Evolutionary conservation across 2,329 filamentous ascomycete species (phyloP).

Genomic region (Fusarium napiforme): DNA sequence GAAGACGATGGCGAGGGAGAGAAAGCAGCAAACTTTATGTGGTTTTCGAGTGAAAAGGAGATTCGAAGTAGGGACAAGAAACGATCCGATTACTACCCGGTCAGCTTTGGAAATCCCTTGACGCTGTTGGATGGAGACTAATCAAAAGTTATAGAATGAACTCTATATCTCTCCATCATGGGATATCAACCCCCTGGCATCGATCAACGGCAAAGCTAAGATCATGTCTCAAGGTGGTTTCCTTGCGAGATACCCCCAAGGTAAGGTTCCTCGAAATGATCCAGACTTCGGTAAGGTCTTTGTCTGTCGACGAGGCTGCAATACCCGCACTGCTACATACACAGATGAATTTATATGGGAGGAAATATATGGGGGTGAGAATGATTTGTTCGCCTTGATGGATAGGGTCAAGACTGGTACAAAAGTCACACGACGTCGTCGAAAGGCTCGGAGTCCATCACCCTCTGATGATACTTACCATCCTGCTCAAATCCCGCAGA

Average conservation of each 20-base stretch:
- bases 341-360: constrained; percentile 95
- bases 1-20: constrained; percentile 72
- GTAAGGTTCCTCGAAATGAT: constrained; percentile 77
- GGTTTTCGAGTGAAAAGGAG: constrained; percentile 94
- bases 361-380: constrained; percentile 76
- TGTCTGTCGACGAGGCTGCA: constrained; percentile 88
- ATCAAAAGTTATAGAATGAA: constrained; percentile 71
- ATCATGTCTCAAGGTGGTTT: constrained; percentile 81
- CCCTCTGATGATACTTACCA: constrained; percentile 48
- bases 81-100: constrained; percentile 78
- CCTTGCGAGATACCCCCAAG: constrained; percentile 75
- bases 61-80: constrained; percentile 87
- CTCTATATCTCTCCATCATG: constrained; percentile 89
- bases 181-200: constrained; percentile 86
- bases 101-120: constrained; percentile 49
- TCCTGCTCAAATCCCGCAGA: constrained; percentile 53
- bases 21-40: constrained; percentile 90
- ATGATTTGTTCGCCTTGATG: constrained; percentile 72
- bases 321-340: constrained; percentile 87
- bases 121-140: not conserved
- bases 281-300: constrained; percentile 87
- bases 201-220: constrained; percentile 89
- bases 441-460: constrained; percentile 47
- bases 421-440: constrained; percentile 66
- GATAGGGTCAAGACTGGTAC: constrained; percentile 77